Percentiles rank a stretch among this genome's conserved stretches.
Conservation (phyloP, 805 yeast genomes). For the Candida germanica region DNA sequence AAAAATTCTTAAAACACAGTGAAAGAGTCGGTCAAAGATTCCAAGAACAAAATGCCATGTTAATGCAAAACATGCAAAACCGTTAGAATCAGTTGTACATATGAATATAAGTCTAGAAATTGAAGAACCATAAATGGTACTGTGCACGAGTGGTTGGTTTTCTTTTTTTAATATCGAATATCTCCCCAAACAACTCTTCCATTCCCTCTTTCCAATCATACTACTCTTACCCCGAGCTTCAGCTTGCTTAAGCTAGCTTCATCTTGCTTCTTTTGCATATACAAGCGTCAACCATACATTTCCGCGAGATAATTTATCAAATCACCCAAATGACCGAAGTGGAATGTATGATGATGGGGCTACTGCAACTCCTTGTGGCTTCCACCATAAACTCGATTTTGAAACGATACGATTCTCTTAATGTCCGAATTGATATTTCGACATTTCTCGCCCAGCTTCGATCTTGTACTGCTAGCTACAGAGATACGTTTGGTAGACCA, state of each 20-base stretch:
- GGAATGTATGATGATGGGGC: conserved; percentile 12
- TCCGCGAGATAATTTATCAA: not conserved
- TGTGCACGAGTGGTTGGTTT: too few relatives aligned
- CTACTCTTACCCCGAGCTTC: too few relatives aligned
- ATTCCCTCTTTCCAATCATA: too few relatives aligned
- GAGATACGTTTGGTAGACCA: conserved; percentile 13
- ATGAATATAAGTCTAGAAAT: too few relatives aligned
- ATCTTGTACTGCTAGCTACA: conserved; percentile 5
- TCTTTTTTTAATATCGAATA: too few relatives aligned
- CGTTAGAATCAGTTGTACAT: too few relatives aligned
- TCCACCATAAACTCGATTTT: conserved; percentile 13
- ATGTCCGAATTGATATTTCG: conserved; percentile 9
- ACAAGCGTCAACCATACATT: too few relatives aligned
- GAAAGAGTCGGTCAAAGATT: conserved; percentile 98
- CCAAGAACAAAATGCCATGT: conserved; percentile 91
- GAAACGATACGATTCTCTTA: conserved; percentile 6
- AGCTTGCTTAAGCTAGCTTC: too few relatives aligned
- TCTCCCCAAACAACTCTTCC: too few relatives aligned
- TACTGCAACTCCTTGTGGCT: conserved; percentile 12
- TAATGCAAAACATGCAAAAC: conserved; percentile 64
- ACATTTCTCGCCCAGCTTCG: conserved; percentile 10
- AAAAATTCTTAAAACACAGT: conserved; percentile 95
- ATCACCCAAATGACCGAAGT: conserved; percentile 6
- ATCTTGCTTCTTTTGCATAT: too few relatives aligned
- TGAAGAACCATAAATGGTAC: too few relatives aligned